These are phyloP conservation scores for Gloeophyllum trabeum DNA, from an alignment of 768 basidiomycete species.

Conservation along the genomic window DNA sequence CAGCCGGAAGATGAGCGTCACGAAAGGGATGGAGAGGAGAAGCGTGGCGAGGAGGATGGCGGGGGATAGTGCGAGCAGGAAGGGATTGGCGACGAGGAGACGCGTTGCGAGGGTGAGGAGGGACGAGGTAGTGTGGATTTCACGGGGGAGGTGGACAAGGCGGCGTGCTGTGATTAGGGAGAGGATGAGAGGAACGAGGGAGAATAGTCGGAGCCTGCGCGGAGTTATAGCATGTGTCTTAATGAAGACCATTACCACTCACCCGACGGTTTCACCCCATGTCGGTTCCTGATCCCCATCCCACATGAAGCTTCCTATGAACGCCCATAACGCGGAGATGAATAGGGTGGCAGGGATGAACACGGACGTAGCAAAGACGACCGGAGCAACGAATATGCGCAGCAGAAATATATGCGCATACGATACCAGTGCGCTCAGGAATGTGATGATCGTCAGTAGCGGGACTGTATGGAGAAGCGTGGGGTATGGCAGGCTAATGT, in stretches of 20 bases:
- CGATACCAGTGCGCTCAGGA: constrained; percentile 57
- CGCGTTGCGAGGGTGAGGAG: constrained; percentile 50
- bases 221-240: constrained; percentile 1
- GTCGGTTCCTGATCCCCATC: constrained; percentile 44
- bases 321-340: constrained; percentile 71
- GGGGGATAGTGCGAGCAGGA: constrained; percentile 68
- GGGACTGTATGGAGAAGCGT: constrained; percentile 72
- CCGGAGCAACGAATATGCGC: constrained; percentile 74
- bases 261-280: constrained; percentile 80
- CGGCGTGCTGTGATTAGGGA: constrained; percentile 63
- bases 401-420: constrained; percentile 70
- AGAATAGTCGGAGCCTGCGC: constrained; percentile 61
- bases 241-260: constrained; percentile 21
- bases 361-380: constrained; percentile 67
- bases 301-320: constrained; percentile 68
- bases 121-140: constrained; percentile 55
- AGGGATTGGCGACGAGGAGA: constrained; percentile 60
- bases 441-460: constrained; percentile 59
- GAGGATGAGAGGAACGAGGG: constrained; percentile 61
- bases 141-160: constrained; percentile 58
- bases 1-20: constrained; percentile 68
- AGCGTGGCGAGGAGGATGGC: constrained; percentile 56
- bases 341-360: constrained; percentile 67
- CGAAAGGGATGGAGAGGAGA: constrained; percentile 65
- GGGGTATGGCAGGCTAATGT: constrained; percentile 43